phyloP scores from a whole-genome alignment of 805 yeast genomes.

The Candida schatavii region DNA sequence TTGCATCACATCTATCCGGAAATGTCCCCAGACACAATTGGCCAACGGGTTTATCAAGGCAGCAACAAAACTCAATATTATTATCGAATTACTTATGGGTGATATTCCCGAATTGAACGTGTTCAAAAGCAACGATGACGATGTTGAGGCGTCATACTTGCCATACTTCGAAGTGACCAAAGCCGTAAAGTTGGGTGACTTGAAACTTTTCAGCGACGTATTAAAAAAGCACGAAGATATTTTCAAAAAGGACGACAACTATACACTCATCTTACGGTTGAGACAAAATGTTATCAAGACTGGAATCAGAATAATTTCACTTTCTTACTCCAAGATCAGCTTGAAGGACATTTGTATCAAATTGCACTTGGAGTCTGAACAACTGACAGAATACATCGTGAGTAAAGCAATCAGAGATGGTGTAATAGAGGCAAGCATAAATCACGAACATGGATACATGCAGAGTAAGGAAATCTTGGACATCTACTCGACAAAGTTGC shows the following conservation, averaged over 20 bases:
- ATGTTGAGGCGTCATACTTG: constrained; percentile 74
- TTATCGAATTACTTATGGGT: constrained; percentile 92
- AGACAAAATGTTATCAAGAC: constrained; percentile 98
- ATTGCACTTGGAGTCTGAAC: constrained; percentile 88
- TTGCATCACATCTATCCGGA: constrained; percentile 91
- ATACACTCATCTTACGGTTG: constrained; percentile 79
- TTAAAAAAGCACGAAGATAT: constrained; percentile 58
- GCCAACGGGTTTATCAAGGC: constrained; percentile 87
- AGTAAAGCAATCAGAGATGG: constrained; percentile 97
- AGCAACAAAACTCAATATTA: constrained; percentile 82
- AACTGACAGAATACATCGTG: constrained; percentile 94
- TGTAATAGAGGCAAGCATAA: constrained; percentile 90
- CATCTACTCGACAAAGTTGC: constrained; percentile 81
- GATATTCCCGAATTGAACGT: constrained; percentile 89
- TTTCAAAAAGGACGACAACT: constrained; percentile 75
- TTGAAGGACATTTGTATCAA: constrained; percentile 91
- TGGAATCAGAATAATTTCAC: constrained; percentile 89
- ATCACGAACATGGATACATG: constrained; percentile 88
- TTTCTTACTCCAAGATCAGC: constrained; percentile 87
- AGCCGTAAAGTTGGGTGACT: constrained; percentile 91
- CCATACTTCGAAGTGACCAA: constrained; percentile 87
- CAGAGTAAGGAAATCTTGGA: constrained; percentile 85
- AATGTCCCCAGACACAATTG: constrained; percentile 86
- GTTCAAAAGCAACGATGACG: constrained; percentile 59
- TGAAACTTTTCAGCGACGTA: constrained; percentile 72